Percentiles rank a stretch among this genome's conserved stretches.
phyloP scores from a whole-genome alignment of 1,284 basidiomycete genomes.

The Pisolithus thermaeus region DNA sequence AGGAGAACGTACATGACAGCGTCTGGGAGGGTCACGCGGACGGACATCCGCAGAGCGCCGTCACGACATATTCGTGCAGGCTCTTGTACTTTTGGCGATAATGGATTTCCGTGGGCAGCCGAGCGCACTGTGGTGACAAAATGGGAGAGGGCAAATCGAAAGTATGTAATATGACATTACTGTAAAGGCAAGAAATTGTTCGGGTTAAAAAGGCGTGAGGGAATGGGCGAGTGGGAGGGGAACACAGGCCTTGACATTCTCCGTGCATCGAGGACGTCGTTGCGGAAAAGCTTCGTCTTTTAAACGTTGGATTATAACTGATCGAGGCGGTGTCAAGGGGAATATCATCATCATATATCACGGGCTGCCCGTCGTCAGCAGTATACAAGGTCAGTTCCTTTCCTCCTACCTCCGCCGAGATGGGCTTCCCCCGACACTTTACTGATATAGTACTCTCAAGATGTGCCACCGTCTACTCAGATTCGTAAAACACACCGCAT shows the following conservation, averaged over 20 bases:
- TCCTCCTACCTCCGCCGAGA: constrained; percentile 64
- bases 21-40: not conserved
- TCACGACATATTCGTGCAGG: not conserved
- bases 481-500: constrained; percentile 44
- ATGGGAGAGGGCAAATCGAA: constrained; percentile 7
- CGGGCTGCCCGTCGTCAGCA: constrained; percentile 19
- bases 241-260: not conserved
- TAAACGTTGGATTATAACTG: constrained; percentile 3
- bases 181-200: not conserved
- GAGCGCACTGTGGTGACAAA: constrained; percentile 1
- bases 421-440: not conserved
- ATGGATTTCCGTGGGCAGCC: constrained; percentile 3
- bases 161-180: constrained; percentile 13
- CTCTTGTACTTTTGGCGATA: constrained; percentile 8
- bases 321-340: constrained; percentile 11
- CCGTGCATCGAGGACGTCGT: constrained; percentile 1
- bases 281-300: not conserved
- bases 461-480: constrained; percentile 65
- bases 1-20: not conserved
- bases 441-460: constrained; percentile 2
- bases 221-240: not conserved
- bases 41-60: constrained; percentile 1
- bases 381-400: constrained; percentile 8
- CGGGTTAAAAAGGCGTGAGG: constrained; percentile 8
- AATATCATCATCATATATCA: constrained; percentile 4